Conservation (phyloP, 2,329 filamentous ascomycete genomes). For the Sclerotinia borealis region DNA sequence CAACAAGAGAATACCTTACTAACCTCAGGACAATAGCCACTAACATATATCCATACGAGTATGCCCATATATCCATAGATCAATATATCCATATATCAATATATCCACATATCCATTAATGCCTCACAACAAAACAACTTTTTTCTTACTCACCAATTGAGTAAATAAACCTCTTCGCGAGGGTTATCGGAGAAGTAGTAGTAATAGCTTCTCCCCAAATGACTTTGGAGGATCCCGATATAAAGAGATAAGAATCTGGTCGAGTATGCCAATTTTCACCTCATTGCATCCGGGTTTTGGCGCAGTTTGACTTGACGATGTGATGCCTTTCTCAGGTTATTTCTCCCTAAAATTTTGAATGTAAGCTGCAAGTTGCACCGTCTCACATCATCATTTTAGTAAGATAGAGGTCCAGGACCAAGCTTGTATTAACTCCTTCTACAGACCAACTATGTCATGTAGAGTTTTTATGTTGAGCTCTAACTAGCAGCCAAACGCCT, state of each 20-base stretch:
- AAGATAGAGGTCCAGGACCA: neutral
- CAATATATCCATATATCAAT: too few relatives aligned
- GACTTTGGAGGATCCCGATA: neutral
- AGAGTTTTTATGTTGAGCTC: slow-evolving; percentile 15
- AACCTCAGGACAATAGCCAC: too few relatives aligned
- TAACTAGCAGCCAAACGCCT: slow-evolving; percentile 30
- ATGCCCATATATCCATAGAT: too few relatives aligned
- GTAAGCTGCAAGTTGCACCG: neutral
- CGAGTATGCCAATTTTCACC: neutral
- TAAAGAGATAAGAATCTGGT: neutral
- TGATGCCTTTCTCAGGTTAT: neutral
- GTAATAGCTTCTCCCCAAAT: neutral
- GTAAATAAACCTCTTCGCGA: neutral
- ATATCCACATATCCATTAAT: too few relatives aligned
- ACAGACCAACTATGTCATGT: slow-evolving; percentile 11
- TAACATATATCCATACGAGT: too few relatives aligned
- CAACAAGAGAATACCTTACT: too few relatives aligned
- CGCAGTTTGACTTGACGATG: neutral
- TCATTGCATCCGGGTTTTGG: neutral
- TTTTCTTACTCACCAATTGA: too few relatives aligned
- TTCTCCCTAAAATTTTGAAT: neutral
- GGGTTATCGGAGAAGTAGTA: too few relatives aligned
- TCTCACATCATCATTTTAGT: neutral
- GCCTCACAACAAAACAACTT: too few relatives aligned
- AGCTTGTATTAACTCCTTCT: slow-evolving; percentile 14